Evolutionary conservation across 1,139 yeast species (phyloP).

Genomic region (Hansenula lynferdii): DNA sequence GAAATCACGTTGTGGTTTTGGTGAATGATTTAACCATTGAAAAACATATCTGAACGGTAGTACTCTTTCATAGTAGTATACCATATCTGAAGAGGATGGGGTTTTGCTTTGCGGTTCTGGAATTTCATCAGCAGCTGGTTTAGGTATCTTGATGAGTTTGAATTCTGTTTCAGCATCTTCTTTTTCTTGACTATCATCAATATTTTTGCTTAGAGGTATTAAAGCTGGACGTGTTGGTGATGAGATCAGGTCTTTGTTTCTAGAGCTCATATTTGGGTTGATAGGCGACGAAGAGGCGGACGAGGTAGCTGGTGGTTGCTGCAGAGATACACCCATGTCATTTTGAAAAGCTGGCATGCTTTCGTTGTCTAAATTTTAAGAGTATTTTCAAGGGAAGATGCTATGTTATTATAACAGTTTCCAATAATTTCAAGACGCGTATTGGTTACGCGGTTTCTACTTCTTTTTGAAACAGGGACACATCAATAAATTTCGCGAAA

Average conservation of each 20-base stretch:
- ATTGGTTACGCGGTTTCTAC: background rate
- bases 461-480: too few species aligned
- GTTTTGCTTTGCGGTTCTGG: constrained; percentile 5
- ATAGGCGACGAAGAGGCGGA: constrained; percentile 19
- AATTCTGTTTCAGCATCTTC: constrained; percentile 3
- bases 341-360: constrained; percentile 18
- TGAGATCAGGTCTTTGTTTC: constrained; percentile 8
- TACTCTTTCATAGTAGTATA: constrained; percentile 66
- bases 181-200: background rate
- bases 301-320: constrained; percentile 13
- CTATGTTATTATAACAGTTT: too few species aligned
- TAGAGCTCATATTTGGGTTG: constrained; percentile 13
- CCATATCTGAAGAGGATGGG: constrained; percentile 66
- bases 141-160: background rate
- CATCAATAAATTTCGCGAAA: too few species aligned
- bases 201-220: background rate
- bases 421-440: constrained; percentile 1
- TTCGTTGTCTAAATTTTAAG: background rate
- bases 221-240: constrained; percentile 15
- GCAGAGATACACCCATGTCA: constrained; percentile 6
- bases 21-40: constrained; percentile 88
- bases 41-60: constrained; percentile 71
- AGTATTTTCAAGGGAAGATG: too few species aligned
- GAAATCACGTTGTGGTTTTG: constrained; percentile 64
- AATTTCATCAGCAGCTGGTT: background rate